Evolutionary conservation across 2,329 filamentous ascomycete species (phyloP).

Genomic region (Ophiostoma sp.): DNA sequence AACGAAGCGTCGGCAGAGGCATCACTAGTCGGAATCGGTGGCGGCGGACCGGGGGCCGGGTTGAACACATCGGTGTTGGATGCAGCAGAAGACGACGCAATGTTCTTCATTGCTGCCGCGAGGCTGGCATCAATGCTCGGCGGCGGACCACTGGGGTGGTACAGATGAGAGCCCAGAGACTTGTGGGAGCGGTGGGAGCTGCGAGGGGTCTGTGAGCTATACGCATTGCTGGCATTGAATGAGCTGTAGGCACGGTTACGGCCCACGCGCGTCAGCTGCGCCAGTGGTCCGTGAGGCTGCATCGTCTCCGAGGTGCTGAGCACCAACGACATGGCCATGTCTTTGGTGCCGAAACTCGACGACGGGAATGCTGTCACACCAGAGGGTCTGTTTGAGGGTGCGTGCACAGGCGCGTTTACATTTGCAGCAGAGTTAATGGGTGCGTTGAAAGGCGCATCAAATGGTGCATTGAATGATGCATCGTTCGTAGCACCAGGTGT

Average conservation of each 20-base stretch:
- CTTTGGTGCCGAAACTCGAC: slow-evolving; percentile 53
- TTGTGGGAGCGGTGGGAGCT: background rate
- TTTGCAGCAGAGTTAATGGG: background rate
- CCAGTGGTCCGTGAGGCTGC: slow-evolving; percentile 57
- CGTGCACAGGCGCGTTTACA: background rate
- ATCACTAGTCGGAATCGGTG: background rate
- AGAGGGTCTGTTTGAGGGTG: background rate
- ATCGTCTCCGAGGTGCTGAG: slow-evolving; percentile 61
- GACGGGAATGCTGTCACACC: slow-evolving; percentile 22
- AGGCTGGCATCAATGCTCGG: slow-evolving; percentile 5
- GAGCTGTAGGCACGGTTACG: slow-evolving; percentile 13
- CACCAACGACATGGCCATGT: slow-evolving; percentile 59
- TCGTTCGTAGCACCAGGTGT: slow-evolving; percentile 33
- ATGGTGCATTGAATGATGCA: background rate
- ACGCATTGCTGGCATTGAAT: background rate
- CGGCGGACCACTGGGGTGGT: slow-evolving; percentile 4
- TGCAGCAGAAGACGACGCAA: background rate
- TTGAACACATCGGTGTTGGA: background rate
- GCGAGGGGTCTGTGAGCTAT: slow-evolving; percentile 31
- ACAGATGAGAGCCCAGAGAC: slow-evolving; percentile 23
- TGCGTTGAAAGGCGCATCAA: background rate
- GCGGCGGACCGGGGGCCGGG: background rate
- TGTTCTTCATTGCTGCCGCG: background rate
- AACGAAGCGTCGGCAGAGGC: slow-evolving; percentile 30
- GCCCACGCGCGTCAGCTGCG: slow-evolving; percentile 46